Base-by-base conservation (phyloP, 2,329 filamentous ascomycete species). In the Aspergillus caelatus region DNA sequence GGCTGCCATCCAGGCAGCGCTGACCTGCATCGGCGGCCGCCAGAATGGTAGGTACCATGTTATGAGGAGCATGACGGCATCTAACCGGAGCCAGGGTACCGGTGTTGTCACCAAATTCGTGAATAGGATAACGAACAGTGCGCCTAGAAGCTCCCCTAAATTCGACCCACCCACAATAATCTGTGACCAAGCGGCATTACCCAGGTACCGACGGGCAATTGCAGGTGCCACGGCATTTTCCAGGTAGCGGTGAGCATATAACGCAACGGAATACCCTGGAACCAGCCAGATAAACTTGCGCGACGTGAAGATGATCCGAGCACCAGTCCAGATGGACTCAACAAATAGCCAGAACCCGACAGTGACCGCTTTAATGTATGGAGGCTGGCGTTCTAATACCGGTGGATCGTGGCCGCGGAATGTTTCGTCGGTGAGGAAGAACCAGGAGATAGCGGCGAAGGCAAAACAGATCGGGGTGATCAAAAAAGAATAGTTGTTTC, bases 241-340 rank as follows among this genome's bases (percentile, higher is more conserved):
- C 14, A 67, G 59, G 26, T 67, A 67, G 11, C 63, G 63, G 45
- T 67, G 65, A 23, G 65, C 63, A 21, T 67, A 65, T 7, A 67
- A 16, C 3, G 63, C 63, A 26, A 67, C 60, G 8, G 65, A 61
- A 23, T 63, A 67, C n/a, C 65, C 61, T 9, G 65, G 65, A 5
- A 65, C 36, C 43, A 67, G 50, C 65, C 65, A 67, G 50, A 67
- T 21, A n/a, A 65, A 67, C 32, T 64, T 67, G 45, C 65, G 65
- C 8, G 63, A 65, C 39, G 63, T 61, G 36, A 67, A 67, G n/a
- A 67, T 55, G 23, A 67, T 59, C 3, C 61, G 57, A 14, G 53
- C 61, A 7, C 65, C 65, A 1, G 64, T 65, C 63, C 63, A 64
- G n/a, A 67, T 67, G 2, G 63, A 65, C n/a, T 65, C 65, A 2